Conservation (phyloP, 345 rosid species). For the Cochlearia excelsa region DNA sequence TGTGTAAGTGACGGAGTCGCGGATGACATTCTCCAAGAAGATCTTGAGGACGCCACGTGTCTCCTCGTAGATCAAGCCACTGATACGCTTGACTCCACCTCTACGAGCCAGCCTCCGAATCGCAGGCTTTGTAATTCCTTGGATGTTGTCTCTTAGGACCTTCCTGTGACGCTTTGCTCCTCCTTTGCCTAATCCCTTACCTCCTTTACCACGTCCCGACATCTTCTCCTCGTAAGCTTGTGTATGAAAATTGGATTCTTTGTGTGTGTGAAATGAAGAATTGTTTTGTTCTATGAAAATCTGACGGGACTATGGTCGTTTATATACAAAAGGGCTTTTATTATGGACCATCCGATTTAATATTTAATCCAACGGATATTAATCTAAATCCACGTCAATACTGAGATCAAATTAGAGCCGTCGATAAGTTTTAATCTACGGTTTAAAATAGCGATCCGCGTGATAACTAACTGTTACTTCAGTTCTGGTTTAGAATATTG, state of each 20-base stretch:
- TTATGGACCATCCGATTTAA: slow-evolving; percentile 14
- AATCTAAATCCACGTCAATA: slow-evolving; percentile 6
- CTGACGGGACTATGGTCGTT: background rate
- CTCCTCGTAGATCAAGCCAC: slow-evolving; percentile 35
- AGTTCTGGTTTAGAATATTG: background rate
- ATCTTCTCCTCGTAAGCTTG: background rate
- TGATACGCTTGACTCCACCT: slow-evolving; percentile 39
- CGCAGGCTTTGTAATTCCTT: slow-evolving; percentile 35
- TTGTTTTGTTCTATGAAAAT: background rate
- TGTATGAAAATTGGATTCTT: background rate
- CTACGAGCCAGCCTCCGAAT: slow-evolving; percentile 35
- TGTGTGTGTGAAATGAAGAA: background rate
- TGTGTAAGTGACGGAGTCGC: slow-evolving; percentile 33
- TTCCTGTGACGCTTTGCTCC: slow-evolving; percentile 38
- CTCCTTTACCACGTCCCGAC: slow-evolving; percentile 38
- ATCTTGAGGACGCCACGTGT: slow-evolving; percentile 34
- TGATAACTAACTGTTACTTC: background rate
- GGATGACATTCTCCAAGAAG: slow-evolving; percentile 35
- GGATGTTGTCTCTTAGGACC: slow-evolving; percentile 37
- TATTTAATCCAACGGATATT: slow-evolving; percentile 8
- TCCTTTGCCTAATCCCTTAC: slow-evolving; percentile 32
- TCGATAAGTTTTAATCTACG: slow-evolving; percentile 12
- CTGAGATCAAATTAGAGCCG: background rate
- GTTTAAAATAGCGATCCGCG: slow-evolving; percentile 5
- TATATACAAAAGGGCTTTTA: slow-evolving; percentile 29